phyloP scores from a whole-genome alignment of 2,329 filamentous ascomycete genomes.

The Thielaviopsis ethacetica region DNA sequence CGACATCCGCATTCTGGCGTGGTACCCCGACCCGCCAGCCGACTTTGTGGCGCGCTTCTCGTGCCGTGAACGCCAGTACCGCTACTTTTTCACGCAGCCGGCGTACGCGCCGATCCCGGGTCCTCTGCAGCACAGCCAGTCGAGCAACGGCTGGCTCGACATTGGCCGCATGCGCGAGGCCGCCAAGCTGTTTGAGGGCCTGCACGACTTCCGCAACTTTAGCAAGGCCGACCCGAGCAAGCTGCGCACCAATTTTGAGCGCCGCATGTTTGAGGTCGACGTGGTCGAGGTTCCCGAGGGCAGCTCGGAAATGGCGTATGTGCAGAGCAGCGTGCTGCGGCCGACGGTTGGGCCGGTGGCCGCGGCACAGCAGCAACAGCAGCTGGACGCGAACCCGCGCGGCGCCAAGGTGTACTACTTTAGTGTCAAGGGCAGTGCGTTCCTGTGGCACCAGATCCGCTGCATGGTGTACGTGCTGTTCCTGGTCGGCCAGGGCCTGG shows the following conservation, averaged over 20 bases:
- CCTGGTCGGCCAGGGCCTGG: constrained; percentile 74
- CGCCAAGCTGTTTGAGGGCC: constrained; percentile 62
- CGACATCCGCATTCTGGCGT: constrained; percentile 81
- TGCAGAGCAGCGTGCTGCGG: constrained; percentile 26
- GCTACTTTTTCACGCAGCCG: constrained; percentile 96
- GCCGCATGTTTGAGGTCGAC: constrained; percentile 64
- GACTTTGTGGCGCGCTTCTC: constrained; percentile 85
- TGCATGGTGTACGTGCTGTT: constrained; percentile 92
- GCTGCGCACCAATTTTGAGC: constrained; percentile 69
- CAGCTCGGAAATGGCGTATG: constrained; percentile 38
- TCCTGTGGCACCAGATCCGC: constrained; percentile 95
- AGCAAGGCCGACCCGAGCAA: constrained; percentile 87
- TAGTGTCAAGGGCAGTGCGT: constrained; percentile 75
- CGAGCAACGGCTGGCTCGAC: constrained; percentile 55
- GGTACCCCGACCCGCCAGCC: constrained; percentile 68
- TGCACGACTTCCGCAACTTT: constrained; percentile 92
- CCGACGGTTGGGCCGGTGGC: constrained; percentile 13
- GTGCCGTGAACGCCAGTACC: constrained; percentile 79
- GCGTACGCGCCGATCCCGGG: constrained; percentile 48
- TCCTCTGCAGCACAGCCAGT: constrained; percentile 17
- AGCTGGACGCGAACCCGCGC: constrained; percentile 7
- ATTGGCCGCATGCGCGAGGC: constrained; percentile 73
- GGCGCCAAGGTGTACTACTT: constrained; percentile 67
- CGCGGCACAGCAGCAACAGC: neutral
- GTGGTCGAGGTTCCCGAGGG: constrained; percentile 52